phyloP scores from a whole-genome alignment of 164 flowering plant genomes.

The Chimonanthus praecox region DNA sequence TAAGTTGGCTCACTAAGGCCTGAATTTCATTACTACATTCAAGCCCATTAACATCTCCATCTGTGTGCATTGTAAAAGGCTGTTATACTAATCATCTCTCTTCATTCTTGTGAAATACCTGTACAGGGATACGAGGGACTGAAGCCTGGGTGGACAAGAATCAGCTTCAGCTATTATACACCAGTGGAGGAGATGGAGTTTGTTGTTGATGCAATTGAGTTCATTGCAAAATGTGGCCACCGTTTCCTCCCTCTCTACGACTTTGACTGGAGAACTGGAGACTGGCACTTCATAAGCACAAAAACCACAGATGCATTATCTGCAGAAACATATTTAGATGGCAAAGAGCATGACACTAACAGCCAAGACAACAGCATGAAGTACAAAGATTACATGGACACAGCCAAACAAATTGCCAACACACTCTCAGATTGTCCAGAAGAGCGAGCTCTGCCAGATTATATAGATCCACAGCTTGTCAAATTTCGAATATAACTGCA shows the following conservation, averaged over 20 bases:
- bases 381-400: conserved; percentile 2
- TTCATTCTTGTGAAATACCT: too few relatives aligned
- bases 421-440: conserved; percentile 1
- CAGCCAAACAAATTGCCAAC: neutral
- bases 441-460: neutral
- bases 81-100: too few relatives aligned
- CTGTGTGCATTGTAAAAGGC: too few relatives aligned
- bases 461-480: conserved; percentile 1
- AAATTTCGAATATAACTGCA: neutral
- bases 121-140: conserved; percentile 13
- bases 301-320: neutral
- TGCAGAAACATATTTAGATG: neutral
- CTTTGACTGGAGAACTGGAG: conserved; percentile 12
- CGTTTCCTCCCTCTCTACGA: conserved; percentile 10
- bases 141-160: conserved; percentile 18
- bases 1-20: too few relatives aligned
- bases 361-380: neutral
- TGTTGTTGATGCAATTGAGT: conserved; percentile 7
- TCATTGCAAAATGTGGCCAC: conserved; percentile 7
- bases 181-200: conserved; percentile 10
- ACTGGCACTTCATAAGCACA: conserved; percentile 3
- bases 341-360: neutral
- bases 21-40: too few relatives aligned
- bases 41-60: too few relatives aligned
- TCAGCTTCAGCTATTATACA: conserved; percentile 15